Base-by-base conservation (phyloP, 2,329 filamentous ascomycete genomes). In the Fusarium clavum region DNA sequence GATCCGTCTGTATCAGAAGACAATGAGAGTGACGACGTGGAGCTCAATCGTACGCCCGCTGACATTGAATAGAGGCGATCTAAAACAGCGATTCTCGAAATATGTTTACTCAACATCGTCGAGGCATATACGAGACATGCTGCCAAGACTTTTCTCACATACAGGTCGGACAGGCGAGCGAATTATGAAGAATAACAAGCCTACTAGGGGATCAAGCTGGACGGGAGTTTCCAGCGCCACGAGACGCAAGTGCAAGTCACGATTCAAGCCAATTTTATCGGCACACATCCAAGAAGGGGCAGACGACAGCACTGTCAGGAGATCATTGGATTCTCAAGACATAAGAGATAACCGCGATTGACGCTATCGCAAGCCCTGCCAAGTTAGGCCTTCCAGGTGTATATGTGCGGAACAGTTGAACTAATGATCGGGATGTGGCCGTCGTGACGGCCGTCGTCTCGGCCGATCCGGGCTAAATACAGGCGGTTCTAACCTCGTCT, bases 51-150 rank as follows among this genome's bases (percentile, higher is more conserved):
- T 18, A 68, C 58, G 30, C 69, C 72, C 22, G 72, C 72, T n/a
- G 67, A 73, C 34, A 61, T 67, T 10, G 67, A 73, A 51, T 64
- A 65, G 71, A 61, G 61, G 48, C 73, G 63, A 14, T 74, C 67
- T 29, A 71, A 69, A 69, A 48, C 54, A 56, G 30, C 62, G 67
- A 13, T 70, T 73, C 45, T 74, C 34, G 27, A 64, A 61, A 40
- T 68, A 72, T 32, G 52, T 65, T 22, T 52, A 60, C 40, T 51
- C 63, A 41, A 61, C 64, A n/a, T 20, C 44, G 12, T 64, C 58
- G 48, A 65, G 46, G 43, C 41, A 47, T 40, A n/a, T 43, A n/a
- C 43, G 29, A 41, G 57, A 61, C 22, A 47, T 58, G 25, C 24
- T 48, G 22, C 41, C n/a, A 59, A 46, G 48, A 60, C 48, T 43